These are phyloP conservation scores for Plasmodium coatneyi DNA, from an alignment of 169 alveolate species.

Conservation along the genomic window DNA sequence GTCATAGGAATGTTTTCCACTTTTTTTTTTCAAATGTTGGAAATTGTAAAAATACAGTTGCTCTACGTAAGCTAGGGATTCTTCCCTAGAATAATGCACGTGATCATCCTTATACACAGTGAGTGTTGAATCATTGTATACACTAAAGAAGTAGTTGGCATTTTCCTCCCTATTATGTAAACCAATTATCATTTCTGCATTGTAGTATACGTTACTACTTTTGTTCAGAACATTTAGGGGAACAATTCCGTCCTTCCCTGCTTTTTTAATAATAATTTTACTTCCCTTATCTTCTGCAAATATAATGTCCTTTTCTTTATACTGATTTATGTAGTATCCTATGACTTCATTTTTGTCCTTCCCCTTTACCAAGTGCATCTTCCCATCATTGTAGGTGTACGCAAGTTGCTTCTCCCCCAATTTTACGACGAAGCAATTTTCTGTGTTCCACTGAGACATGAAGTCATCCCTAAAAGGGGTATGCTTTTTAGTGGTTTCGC, in stretches of 20 bases:
- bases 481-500: not conserved
- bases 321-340: conserved; percentile 43
- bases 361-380: conserved; percentile 7
- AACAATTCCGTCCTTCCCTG: not conserved
- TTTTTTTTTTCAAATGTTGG: conserved; percentile 50
- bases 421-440: conserved; percentile 13
- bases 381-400: conserved; percentile 9
- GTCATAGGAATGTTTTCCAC: not conserved
- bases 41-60: conserved; percentile 66
- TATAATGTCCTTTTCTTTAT: conserved; percentile 35
- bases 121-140: conserved; percentile 50
- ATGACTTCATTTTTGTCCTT: conserved; percentile 9
- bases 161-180: conserved; percentile 35
- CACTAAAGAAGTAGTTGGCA: conserved; percentile 45
- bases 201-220: conserved; percentile 49
- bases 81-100: conserved; percentile 52
- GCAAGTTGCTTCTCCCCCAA: not conserved
- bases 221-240: conserved; percentile 13
- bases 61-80: conserved; percentile 50
- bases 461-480: conserved; percentile 17
- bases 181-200: conserved; percentile 44
- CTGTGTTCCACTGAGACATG: conserved; percentile 19
- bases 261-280: conserved; percentile 17
- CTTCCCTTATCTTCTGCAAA: conserved; percentile 17
- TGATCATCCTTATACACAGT: conserved; percentile 45